A percentile compares a stretch with the other conserved stretches of the same genome.
Conservation (phyloP, 306 rosid genomes). For the Abrus pulchellus region DNA sequence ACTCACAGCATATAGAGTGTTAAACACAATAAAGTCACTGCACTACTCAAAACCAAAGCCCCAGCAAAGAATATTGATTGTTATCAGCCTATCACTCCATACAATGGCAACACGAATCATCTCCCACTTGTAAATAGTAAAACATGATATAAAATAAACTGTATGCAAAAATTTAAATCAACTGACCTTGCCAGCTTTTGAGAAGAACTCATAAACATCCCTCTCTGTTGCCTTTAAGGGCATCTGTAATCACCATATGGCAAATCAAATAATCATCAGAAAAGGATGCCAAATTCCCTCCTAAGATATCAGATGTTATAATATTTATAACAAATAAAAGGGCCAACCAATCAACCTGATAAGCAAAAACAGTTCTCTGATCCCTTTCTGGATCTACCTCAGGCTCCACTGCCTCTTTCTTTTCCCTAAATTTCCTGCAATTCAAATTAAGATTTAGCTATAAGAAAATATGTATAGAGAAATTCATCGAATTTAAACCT, state of each 20-base stretch:
- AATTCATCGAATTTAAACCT: conserved; percentile 3
- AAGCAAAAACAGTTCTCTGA: conserved; percentile 98
- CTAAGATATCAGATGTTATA: neutral
- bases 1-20: conserved; percentile 60
- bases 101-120: conserved; percentile 32
- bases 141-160: conserved; percentile 1
- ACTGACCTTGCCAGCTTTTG: conserved; percentile 98
- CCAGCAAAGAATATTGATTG: conserved; percentile 44
- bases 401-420: conserved; percentile 87
- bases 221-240: conserved; percentile 95
- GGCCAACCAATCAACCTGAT: conserved; percentile 69
- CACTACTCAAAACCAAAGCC: conserved; percentile 49
- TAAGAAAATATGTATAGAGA: conserved; percentile 15
- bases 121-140: conserved; percentile 26
- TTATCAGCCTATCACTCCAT: conserved; percentile 10
- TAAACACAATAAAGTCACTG: conserved; percentile 59
- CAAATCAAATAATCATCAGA: conserved; percentile 47
- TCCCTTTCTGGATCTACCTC: conserved; percentile 99
- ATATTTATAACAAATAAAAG: conserved; percentile 1
- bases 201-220: conserved; percentile 91
- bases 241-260: conserved; percentile 70
- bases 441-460: conserved; percentile 36
- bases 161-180: neutral
- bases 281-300: conserved; percentile 19
- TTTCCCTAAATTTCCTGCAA: conserved; percentile 88